Percentiles rank a stretch among this genome's conserved stretches.
phyloP scores from a whole-genome alignment of 1,139 yeast genomes.

The Yamadazyma triangularis region DNA sequence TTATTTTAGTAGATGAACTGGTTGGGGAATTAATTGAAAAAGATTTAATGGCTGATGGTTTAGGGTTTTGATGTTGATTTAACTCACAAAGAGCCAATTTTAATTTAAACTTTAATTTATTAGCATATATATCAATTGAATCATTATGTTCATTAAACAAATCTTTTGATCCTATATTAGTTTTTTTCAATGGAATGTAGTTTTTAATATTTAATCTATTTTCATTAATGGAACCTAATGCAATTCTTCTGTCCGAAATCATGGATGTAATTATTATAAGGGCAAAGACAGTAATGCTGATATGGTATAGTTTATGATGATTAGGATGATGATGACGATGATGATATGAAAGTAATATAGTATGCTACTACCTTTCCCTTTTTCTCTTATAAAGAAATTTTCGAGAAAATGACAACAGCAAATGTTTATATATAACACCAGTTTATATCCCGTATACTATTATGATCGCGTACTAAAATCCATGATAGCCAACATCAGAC shows the following conservation, averaged over 20 bases:
- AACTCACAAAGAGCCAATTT: conserved; percentile 78
- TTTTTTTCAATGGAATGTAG: neutral
- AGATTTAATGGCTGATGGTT: conserved; percentile 1
- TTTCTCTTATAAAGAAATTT: too few species aligned
- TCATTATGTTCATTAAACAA: neutral
- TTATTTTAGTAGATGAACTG: conserved; percentile 13
- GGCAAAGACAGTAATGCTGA: too few species aligned
- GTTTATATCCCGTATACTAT: too few species aligned
- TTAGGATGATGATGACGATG: too few species aligned
- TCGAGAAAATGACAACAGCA: too few species aligned
- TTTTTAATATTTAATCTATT: neutral
- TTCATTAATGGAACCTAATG: neutral
- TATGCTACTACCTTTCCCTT: too few species aligned
- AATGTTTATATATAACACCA: too few species aligned
- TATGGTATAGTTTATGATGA: too few species aligned
- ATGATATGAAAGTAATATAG: too few species aligned
- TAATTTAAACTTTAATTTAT: conserved; percentile 63
- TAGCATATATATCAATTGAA: conserved; percentile 31
- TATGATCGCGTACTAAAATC: neutral
- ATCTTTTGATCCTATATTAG: neutral
- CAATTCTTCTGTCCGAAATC: neutral
- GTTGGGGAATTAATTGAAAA: conserved; percentile 7
- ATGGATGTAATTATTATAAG: neutral
- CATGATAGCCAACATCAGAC: neutral
- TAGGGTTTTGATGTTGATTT: conserved; percentile 18